Base-by-base conservation (phyloP, 176 grass and related monocot genomes). In the Phragmites australis region DNA sequence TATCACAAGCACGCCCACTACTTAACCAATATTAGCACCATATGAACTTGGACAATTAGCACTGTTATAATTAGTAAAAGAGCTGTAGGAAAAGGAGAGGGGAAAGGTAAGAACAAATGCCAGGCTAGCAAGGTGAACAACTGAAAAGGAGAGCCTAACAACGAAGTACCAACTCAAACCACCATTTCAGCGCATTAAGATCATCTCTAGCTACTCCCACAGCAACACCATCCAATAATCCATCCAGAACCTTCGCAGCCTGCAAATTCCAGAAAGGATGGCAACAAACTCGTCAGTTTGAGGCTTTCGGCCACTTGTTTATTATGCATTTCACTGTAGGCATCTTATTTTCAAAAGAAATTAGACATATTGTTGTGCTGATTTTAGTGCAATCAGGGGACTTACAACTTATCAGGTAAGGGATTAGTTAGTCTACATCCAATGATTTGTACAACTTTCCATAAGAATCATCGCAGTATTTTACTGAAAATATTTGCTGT, bases 121-220 rank as follows among this genome's bases (percentile, higher is more conserved):
- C 54, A 76, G 27, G 16, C 37, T n/a, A 65, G 59, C 74, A 80
- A 76, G 31, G 67, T 69, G 77, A 19, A 40, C 65, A 68, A 52
- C 76, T 65, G 70, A 59, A 92, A 93, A 70, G 42, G 32, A 59
- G 59, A 87, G 43, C 18, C 76, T 80, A 92, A 87, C 83, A 86
- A 55, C 62, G 7, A 80, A 84, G 78, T 72, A 93, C 85, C 91
- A 85, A 83, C 79, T 65, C 8, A 82, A 80, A 90, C 72, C 71
- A 93, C 88, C 81, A 87, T 74, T 82, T 83, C 83, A 87, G 84
- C 72, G 68, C 79, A 82, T 81, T 65, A 67, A 81, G 79, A 63
- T 48, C 68, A 72, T 61, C 72, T 75, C 74, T 76, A 68, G 54
- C 82, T 56, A 54, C 87, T 76, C 57, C 41, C 59, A 46, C 54